phyloP scores from a whole-genome alignment of 2,329 filamentous ascomycete species.

The Polychaeton citri region DNA sequence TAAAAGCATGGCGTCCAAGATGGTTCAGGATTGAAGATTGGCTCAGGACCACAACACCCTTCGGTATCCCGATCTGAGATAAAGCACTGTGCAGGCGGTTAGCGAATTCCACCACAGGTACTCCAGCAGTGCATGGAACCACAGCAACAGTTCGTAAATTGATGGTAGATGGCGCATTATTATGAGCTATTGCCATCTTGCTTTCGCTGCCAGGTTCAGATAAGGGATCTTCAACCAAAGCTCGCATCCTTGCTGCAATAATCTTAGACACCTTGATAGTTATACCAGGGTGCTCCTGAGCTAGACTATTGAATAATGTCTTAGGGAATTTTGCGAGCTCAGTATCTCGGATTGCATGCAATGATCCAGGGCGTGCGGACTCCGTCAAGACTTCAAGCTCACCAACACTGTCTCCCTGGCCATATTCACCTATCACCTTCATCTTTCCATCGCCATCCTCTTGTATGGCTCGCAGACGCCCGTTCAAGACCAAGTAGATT shows the following conservation, averaged over 20 bases:
- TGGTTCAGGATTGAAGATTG: slow-evolving; percentile 91
- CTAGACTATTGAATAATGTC: slow-evolving; percentile 92
- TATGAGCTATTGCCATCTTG: slow-evolving; percentile 36
- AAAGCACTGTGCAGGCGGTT: slow-evolving; percentile 76
- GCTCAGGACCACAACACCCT: slow-evolving; percentile 83
- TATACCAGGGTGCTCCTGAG: slow-evolving; percentile 92
- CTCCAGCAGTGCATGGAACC: slow-evolving; percentile 76
- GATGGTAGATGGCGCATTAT: slow-evolving; percentile 67
- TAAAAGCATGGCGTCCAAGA: slow-evolving; percentile 90
- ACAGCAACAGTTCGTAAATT: slow-evolving; percentile 90
- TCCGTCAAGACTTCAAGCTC: slow-evolving; percentile 96
- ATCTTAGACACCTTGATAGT: slow-evolving; percentile 99
- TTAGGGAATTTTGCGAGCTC: slow-evolving; percentile 93
- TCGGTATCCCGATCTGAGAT: slow-evolving; percentile 74
- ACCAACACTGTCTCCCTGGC: slow-evolving; percentile 93
- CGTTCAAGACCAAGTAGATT: slow-evolving; percentile 95
- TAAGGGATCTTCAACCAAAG: slow-evolving; percentile 69
- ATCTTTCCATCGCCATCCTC: slow-evolving; percentile 71
- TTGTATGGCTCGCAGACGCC: slow-evolving; percentile 70
- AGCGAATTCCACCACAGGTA: slow-evolving; percentile 93
- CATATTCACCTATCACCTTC: slow-evolving; percentile 80
- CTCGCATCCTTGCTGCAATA: slow-evolving; percentile 87
- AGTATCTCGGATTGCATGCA: slow-evolving; percentile 93
- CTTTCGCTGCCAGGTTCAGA: slow-evolving; percentile 34
- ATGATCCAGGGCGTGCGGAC: slow-evolving; percentile 72